Conservation (phyloP, 768 basidiomycete species). For the Leccinellum rugosiceps region DNA sequence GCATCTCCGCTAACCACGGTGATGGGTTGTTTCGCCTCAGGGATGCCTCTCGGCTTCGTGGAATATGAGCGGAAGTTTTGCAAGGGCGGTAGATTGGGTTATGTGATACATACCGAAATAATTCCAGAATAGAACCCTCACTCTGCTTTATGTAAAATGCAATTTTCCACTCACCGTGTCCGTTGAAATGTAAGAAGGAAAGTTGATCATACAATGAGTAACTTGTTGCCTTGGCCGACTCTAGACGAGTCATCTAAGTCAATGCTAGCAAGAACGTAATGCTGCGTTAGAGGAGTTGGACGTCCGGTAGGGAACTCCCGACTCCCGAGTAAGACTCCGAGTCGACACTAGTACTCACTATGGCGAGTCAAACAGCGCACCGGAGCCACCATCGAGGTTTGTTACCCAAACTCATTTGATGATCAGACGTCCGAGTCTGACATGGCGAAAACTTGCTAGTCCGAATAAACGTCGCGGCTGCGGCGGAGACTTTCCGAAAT, state of each 20-base stretch:
- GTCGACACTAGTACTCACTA: too few species aligned
- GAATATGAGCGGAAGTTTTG: constrained; percentile 2
- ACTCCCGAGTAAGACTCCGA: too few species aligned
- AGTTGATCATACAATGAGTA: not conserved
- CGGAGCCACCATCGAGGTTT: not conserved
- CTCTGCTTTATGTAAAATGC: not conserved
- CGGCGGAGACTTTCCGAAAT: constrained; percentile 21
- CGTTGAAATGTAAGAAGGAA: constrained; percentile 7
- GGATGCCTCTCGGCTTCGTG: not conserved
- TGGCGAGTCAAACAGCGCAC: not conserved
- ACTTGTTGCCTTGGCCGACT: not conserved
- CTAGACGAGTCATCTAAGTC: not conserved
- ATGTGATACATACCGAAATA: constrained; percentile 9
- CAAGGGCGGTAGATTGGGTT: constrained; percentile 1
- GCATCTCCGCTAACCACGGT: constrained; percentile 10
- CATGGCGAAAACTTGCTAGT: too few species aligned
- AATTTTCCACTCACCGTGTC: constrained; percentile 6
- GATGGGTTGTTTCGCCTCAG: not conserved
- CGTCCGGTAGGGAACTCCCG: too few species aligned
- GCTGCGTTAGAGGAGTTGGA: not conserved
- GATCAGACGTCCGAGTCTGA: not conserved
- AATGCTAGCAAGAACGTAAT: not conserved
- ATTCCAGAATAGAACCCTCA: not conserved
- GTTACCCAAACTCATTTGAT: not conserved
- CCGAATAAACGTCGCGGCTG: too few species aligned